These are phyloP conservation scores for Globisporangium parvum DNA, from an alignment of 352 stramenopile genomes.

Conservation along the genomic window DNA sequence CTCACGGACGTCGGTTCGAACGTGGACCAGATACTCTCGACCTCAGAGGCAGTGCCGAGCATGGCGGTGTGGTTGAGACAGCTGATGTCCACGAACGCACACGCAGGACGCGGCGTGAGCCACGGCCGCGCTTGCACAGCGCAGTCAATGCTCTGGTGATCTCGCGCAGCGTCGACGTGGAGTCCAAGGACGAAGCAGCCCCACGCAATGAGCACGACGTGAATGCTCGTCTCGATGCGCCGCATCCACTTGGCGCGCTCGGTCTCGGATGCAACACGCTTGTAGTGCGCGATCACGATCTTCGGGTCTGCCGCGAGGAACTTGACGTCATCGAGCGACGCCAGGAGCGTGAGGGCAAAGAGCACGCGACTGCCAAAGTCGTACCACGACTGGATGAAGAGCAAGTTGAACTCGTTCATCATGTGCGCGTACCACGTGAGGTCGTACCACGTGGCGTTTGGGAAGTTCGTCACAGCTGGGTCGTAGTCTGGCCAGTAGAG, in stretches of 20 bases:
- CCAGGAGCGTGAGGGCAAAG: conserved; percentile 13
- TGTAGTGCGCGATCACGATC: neutral
- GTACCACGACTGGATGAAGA: conserved; percentile 16
- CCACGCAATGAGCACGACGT: conserved; percentile 22
- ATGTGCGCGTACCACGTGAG: conserved; percentile 33
- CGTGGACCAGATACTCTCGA: conserved; percentile 10
- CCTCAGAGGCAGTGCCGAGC: conserved; percentile 6
- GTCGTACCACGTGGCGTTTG: conserved; percentile 26
- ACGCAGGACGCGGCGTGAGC: conserved; percentile 21
- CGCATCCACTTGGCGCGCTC: conserved; percentile 3
- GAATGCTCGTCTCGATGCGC: neutral
- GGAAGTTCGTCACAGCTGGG: conserved; percentile 5
- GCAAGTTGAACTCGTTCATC: conserved; percentile 40
- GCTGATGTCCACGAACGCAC: conserved; percentile 32
- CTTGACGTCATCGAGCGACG: conserved; percentile 17
- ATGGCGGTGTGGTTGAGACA: conserved; percentile 9
- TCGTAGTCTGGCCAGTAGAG: conserved; percentile 21
- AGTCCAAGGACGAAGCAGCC: conserved; percentile 24
- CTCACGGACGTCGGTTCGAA: conserved; percentile 12
- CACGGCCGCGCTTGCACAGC: conserved; percentile 34
- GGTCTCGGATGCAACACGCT: neutral
- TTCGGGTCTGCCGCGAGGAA: conserved; percentile 13
- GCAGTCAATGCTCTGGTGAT: conserved; percentile 15
- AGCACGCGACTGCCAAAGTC: conserved; percentile 18
- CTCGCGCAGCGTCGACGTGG: conserved; percentile 16